Percentiles rank a stretch among this genome's conserved stretches.
phyloP scores from a whole-genome alignment of 257 asterid species.

The Avicennia marina region DNA sequence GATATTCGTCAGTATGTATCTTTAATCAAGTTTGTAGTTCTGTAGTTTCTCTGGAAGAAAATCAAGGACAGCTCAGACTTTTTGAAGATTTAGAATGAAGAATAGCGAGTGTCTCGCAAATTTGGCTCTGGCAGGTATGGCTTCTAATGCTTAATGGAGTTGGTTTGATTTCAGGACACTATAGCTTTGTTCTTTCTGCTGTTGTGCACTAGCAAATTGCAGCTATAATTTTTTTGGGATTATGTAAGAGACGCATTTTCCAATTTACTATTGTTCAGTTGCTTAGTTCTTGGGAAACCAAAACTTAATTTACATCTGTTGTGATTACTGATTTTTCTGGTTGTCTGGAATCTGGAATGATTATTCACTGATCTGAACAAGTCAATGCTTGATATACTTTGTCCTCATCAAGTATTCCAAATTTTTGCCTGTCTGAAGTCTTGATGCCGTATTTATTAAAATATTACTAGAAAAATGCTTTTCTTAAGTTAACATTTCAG shows the following conservation, averaged over 20 bases:
- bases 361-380: not conserved
- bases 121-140: slow-evolving; percentile 55
- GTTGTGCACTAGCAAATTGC: too few relatives aligned
- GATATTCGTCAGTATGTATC: not conserved
- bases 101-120: slow-evolving; percentile 48
- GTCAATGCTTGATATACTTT: not conserved
- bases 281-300: not conserved
- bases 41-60: slow-evolving; percentile 19
- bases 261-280: too few relatives aligned
- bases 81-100: slow-evolving; percentile 37
- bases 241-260: too few relatives aligned
- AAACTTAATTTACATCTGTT: not conserved
- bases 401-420: not conserved
- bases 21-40: slow-evolving; percentile 5
- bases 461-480: too few relatives aligned
- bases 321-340: slow-evolving; percentile 2
- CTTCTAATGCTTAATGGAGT: not conserved
- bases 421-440: not conserved
- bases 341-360: not conserved
- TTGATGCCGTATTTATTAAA: slow-evolving; percentile 1
- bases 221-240: not conserved
- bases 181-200: not conserved
- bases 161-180: slow-evolving; percentile 10
- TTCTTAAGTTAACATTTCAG: too few relatives aligned
- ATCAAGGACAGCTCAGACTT: slow-evolving; percentile 15